phyloP scores from a whole-genome alignment of 176 grass and related monocot genomes.

The Themeda triandra region DNA sequence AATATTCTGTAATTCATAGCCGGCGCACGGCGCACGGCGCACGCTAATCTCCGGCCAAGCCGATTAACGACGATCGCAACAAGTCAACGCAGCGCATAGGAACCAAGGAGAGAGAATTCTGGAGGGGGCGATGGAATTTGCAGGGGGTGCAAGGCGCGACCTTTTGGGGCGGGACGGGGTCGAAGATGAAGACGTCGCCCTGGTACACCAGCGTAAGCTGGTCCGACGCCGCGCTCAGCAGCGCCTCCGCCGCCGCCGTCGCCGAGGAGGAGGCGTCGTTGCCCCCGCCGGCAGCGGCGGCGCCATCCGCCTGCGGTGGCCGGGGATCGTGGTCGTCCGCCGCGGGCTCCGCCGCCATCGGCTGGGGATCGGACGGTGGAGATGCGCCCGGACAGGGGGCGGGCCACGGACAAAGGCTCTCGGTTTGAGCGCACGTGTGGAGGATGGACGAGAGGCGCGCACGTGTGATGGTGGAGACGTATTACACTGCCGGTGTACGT shows the following conservation, averaged over 20 bases:
- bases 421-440: constrained; percentile 43
- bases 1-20: neutral
- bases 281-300: constrained; percentile 14
- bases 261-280: neutral
- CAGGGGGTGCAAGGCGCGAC: constrained; percentile 35
- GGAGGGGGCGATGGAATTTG: neutral
- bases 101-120: neutral
- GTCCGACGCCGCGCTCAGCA: constrained; percentile 54
- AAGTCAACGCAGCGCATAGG: constrained; percentile 23
- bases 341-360: constrained; percentile 41
- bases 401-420: neutral
- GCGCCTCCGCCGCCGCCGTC: constrained; percentile 31
- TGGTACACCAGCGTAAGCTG: constrained; percentile 76
- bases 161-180: constrained; percentile 76
- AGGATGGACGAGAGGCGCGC: constrained; percentile 3
- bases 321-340: constrained; percentile 33
- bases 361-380: constrained; percentile 43
- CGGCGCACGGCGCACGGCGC: neutral
- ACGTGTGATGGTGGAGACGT: constrained; percentile 35
- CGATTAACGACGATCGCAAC: neutral
- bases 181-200: constrained; percentile 82
- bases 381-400: constrained; percentile 1
- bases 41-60: neutral
- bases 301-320: neutral
- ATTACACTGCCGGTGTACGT: neutral